phyloP scores from a whole-genome alignment of 768 basidiomycete genomes.

The Boletus rex-veris region DNA sequence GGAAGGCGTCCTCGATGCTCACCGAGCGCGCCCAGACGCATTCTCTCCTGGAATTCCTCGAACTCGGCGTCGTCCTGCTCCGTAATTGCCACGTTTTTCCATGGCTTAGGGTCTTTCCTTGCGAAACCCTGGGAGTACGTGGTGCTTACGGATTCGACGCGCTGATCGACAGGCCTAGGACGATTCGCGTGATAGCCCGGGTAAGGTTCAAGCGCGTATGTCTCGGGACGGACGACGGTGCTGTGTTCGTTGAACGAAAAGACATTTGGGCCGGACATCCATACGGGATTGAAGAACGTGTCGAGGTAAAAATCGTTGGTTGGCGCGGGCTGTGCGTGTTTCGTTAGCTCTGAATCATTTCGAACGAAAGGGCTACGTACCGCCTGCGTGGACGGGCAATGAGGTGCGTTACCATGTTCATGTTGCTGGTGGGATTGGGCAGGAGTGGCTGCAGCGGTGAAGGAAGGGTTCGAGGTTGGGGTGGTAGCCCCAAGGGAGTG shows the following conservation, averaged over 20 bases:
- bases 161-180: neutral
- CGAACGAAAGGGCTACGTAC: neutral
- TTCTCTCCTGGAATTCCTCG: neutral
- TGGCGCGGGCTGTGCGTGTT: neutral
- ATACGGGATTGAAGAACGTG: conserved; percentile 39
- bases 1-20: neutral
- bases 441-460: neutral
- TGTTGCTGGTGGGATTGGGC: neutral
- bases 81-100: conserved; percentile 18
- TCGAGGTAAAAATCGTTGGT: conserved; percentile 46
- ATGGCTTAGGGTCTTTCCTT: neutral
- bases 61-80: conserved; percentile 16
- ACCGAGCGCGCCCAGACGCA: neutral
- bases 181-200: neutral
- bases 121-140: neutral
- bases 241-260: conserved; percentile 9
- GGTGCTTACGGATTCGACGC: neutral
- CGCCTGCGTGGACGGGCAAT: neutral
- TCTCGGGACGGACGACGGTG: conserved; percentile 7
- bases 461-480: neutral
- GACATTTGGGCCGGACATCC: conserved; percentile 25
- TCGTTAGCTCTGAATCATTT: neutral
- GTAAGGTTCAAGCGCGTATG: neutral
- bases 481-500: neutral
- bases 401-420: neutral